A percentile compares a stretch with the other conserved stretches of the same genome.
phyloP scores from a whole-genome alignment of 495 filamentous ascomycete species.

The Daldinia bambusicola region DNA sequence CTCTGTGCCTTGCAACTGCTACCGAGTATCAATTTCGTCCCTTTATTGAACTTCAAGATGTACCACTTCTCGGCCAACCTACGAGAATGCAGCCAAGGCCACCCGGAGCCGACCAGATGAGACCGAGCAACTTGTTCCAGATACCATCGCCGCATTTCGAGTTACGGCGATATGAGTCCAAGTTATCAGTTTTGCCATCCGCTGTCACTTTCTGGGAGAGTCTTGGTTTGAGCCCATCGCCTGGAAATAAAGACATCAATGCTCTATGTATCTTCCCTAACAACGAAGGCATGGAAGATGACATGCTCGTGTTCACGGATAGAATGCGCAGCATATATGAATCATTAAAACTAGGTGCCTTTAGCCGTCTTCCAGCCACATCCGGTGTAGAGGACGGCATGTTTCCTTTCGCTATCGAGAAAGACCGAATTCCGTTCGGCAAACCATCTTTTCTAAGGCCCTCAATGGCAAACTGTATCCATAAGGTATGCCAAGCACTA shows the following conservation, averaged over 20 bases:
- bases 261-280: conserved; percentile 83
- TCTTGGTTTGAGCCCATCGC: conserved; percentile 80
- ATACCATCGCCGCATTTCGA: conserved; percentile 76
- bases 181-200: conserved; percentile 80
- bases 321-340: conserved; percentile 80
- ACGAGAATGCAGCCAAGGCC: conserved; percentile 59
- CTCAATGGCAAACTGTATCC: conserved; percentile 37
- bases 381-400: conserved; percentile 67
- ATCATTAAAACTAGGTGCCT: conserved; percentile 78
- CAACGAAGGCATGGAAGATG: conserved; percentile 65
- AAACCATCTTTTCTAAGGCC: conserved; percentile 50
- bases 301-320: conserved; percentile 74
- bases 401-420: conserved; percentile 62
- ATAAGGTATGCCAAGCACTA: conserved; percentile 52
- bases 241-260: conserved; percentile 80
- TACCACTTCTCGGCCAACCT: conserved; percentile 57
- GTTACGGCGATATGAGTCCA: conserved; percentile 77
- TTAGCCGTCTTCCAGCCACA: conserved; percentile 65
- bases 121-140: conserved; percentile 56
- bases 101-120: conserved; percentile 49
- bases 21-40: conserved; percentile 56
- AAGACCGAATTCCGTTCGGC: conserved; percentile 47
- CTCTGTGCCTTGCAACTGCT: conserved; percentile 51
- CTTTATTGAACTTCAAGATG: conserved; percentile 63
- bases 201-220: conserved; percentile 91